A percentile compares a stretch with the other conserved stretches of the same genome.
These are phyloP conservation scores for Chimonanthus salicifolius DNA, from an alignment of 164 flowering plant species.

Conservation along the genomic window DNA sequence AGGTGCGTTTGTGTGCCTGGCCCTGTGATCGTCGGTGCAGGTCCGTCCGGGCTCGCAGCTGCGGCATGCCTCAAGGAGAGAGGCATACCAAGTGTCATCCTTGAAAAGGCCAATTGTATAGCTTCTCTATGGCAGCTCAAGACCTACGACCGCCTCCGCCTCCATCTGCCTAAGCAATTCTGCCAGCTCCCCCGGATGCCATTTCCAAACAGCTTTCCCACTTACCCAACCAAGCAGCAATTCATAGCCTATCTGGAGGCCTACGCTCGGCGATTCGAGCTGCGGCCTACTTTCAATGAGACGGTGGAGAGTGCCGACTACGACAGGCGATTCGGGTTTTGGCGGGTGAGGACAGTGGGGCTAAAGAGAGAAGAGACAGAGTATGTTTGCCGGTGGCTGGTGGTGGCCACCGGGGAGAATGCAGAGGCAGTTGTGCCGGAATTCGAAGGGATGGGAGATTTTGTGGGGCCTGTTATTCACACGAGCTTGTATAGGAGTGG, in stretches of 20 bases:
- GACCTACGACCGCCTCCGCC: slow-evolving; percentile 69
- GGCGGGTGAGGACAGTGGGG: slow-evolving; percentile 45
- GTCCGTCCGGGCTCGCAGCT: slow-evolving; percentile 76
- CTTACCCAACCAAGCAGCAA: slow-evolving; percentile 71
- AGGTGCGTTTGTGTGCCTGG: slow-evolving; percentile 36
- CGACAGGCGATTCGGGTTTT: slow-evolving; percentile 34
- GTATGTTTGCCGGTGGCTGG: slow-evolving; percentile 64
- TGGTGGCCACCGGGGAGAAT: slow-evolving; percentile 94
- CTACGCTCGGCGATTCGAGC: slow-evolving; percentile 38
- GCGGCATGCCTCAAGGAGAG: slow-evolving; percentile 61
- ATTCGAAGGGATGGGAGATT: slow-evolving; percentile 53
- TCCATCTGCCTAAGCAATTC: slow-evolving; percentile 75
- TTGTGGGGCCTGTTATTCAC: slow-evolving; percentile 57
- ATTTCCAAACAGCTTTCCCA: slow-evolving; percentile 54
- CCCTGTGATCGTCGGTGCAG: slow-evolving; percentile 74
- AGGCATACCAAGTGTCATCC: slow-evolving; percentile 46
- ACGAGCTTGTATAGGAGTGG: slow-evolving; percentile 70
- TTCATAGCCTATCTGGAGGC: slow-evolving; percentile 52
- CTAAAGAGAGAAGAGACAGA: slow-evolving; percentile 30
- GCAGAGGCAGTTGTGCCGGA: slow-evolving; percentile 69
- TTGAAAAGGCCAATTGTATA: slow-evolving; percentile 59
- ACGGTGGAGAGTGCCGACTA: slow-evolving; percentile 54
- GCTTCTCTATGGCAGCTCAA: slow-evolving; percentile 73
- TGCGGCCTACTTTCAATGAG: slow-evolving; percentile 41
- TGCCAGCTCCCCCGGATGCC: slow-evolving; percentile 72